Base-by-base conservation (phyloP, 208 protist species). In the Entamoeba nuttalli region DNA sequence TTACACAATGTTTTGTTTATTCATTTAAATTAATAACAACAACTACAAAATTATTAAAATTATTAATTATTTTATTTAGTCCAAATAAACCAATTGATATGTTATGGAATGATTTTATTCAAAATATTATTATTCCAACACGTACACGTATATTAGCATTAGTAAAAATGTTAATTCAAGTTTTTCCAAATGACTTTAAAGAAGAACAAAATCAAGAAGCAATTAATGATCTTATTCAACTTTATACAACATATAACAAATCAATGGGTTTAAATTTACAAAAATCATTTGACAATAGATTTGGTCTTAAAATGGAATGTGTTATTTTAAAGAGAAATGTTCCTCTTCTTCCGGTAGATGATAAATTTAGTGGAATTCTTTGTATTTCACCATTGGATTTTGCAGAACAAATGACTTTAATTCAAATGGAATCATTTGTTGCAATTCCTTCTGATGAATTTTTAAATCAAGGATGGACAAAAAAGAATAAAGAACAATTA, bases 351-450 rank as follows among this genome's bases (percentile, higher is more conserved):
- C 62, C 62, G 0, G n/a, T 19, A 9, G 17, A 73, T 35, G 62
- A 73, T 19, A 73, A 73, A 73, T 21, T 73, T 21, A 73, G 5
- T n/a, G 62, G 62, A 41, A 73, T 73, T 30, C 25, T 73, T 73
- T 73, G 62, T 73, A 41, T 41, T 73, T 73, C 62, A 9, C 25
- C n/a, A 35, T 41, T 21, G 5, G 94, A 95, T 17, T 51, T 95
- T 48, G 94, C 94, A 21, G 48, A 50, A 52, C 94, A 95, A 30
- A 17, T 95, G 19, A 52, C 94, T 30, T 17, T 95, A 21, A 15
- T 95, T 19, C 62, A 95, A 95, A 52, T 95, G 14, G 94, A 95
- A 41, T 7, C 50, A n/a, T 95, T 93, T 84, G 50, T 17, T n/a
- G 21, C 2, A 55, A 95, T 95, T 9, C 94, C 69, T 17, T 19